Percentiles rank a stretch among this genome's conserved stretches.
Conservation (phyloP, 495 filamentous ascomycete species). For the Diplogelasinospora grovesii region DNA sequence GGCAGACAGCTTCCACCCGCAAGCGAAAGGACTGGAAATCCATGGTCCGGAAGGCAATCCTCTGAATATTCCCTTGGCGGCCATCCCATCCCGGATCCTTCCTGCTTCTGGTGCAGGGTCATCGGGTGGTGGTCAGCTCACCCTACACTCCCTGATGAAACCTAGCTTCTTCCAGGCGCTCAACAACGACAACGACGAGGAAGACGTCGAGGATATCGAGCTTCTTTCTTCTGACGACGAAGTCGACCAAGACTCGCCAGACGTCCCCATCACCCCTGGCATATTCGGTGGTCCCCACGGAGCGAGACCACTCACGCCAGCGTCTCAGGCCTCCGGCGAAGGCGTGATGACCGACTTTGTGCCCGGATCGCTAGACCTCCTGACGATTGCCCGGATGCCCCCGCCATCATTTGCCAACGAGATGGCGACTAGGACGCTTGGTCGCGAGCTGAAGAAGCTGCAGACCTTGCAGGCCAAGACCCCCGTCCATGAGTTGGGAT, state of each 20-base stretch:
- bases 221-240: slow-evolving; percentile 37
- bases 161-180: too few relatives aligned
- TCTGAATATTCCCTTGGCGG: slow-evolving; percentile 23
- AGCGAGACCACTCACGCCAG: neutral
- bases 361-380: slow-evolving; percentile 55
- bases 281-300: neutral
- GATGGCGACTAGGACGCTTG: slow-evolving; percentile 54
- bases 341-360: slow-evolving; percentile 64
- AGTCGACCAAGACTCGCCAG: slow-evolving; percentile 12
- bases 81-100: slow-evolving; percentile 20
- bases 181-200: slow-evolving; percentile 38
- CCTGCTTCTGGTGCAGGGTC: too few relatives aligned
- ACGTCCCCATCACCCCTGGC: too few relatives aligned
- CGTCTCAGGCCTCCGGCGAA: too few relatives aligned
- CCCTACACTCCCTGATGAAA: too few relatives aligned
- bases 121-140: too few relatives aligned
- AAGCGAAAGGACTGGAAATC: slow-evolving; percentile 5
- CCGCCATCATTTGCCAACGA: slow-evolving; percentile 65
- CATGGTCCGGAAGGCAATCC: neutral
- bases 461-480: slow-evolving; percentile 54
- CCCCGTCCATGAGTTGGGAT: slow-evolving; percentile 67
- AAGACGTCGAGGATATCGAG: slow-evolving; percentile 46
- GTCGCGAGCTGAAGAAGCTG: slow-evolving; percentile 53
- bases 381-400: slow-evolving; percentile 48
- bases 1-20: neutral